Conservation (phyloP, 805 yeast genomes). For the Kregervanrija delftensis region DNA sequence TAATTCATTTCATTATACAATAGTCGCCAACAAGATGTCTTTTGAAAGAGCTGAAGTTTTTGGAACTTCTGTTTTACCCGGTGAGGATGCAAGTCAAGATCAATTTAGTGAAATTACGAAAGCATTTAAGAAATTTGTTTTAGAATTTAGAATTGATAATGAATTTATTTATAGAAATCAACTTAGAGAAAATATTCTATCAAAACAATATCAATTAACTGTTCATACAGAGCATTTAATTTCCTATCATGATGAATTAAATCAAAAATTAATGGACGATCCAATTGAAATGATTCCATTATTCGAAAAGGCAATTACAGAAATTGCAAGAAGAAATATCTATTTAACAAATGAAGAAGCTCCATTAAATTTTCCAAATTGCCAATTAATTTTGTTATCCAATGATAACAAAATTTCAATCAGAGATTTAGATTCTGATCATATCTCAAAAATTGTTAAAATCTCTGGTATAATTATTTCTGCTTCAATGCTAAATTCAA, state of each 20-base stretch:
- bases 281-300: slow-evolving; percentile 85
- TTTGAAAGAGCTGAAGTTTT: slow-evolving; percentile 67
- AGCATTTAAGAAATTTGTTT: slow-evolving; percentile 73
- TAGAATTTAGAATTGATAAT: slow-evolving; percentile 79
- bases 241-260: slow-evolving; percentile 82
- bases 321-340: slow-evolving; percentile 72
- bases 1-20: not conserved
- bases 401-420: slow-evolving; percentile 66
- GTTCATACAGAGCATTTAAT: slow-evolving; percentile 82
- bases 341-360: slow-evolving; percentile 46
- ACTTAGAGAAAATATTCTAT: slow-evolving; percentile 76
- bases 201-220: slow-evolving; percentile 62
- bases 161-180: slow-evolving; percentile 87
- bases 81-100: slow-evolving; percentile 61
- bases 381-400: slow-evolving; percentile 75
- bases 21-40: slow-evolving; percentile 39
- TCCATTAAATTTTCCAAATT: slow-evolving; percentile 58
- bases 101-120: slow-evolving; percentile 62
- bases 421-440: slow-evolving; percentile 78
- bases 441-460: slow-evolving; percentile 83
- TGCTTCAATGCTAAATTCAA: slow-evolving; percentile 80
- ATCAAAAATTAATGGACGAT: slow-evolving; percentile 75
- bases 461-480: slow-evolving; percentile 91
- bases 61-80: slow-evolving; percentile 81
- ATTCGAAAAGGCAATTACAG: slow-evolving; percentile 77